Conservation (phyloP, 345 rosid species). For the Citropsis articulata region DNA sequence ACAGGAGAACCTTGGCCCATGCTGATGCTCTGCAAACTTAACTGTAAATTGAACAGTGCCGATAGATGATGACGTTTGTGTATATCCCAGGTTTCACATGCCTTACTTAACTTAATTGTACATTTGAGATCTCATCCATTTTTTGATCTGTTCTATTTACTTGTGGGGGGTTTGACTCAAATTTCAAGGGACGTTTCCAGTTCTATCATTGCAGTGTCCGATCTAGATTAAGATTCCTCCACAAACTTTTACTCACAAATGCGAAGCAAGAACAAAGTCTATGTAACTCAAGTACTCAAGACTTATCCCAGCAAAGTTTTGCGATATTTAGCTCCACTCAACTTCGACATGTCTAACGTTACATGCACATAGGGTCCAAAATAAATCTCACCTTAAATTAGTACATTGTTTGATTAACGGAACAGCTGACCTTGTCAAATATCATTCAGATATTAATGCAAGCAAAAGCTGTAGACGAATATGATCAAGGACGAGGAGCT, state of each 20-base stretch:
- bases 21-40: not conserved
- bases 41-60: too few species aligned
- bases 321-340: not conserved
- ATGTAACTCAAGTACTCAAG: not conserved
- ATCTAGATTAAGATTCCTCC: not conserved
- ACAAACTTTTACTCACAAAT: not conserved
- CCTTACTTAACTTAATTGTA: not conserved
- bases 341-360: not conserved
- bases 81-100: not conserved
- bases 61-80: not conserved
- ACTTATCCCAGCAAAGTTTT: not conserved
- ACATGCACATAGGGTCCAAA: not conserved
- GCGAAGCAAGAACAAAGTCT: not conserved
- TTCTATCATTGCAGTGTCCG: not conserved
- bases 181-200: not conserved
- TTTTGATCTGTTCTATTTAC: not conserved
- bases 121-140: not conserved
- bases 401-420: not conserved
- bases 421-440: not conserved
- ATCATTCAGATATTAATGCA: not conserved
- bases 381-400: not conserved
- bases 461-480: not conserved
- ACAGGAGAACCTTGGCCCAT: not conserved
- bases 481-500: conserved; percentile 71
- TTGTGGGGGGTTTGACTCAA: too few species aligned